Evolutionary conservation across 257 asterid species (phyloP), one percentile per base, ranked within the genome.

Genomic region (Anisodus tanguticus): DNA sequence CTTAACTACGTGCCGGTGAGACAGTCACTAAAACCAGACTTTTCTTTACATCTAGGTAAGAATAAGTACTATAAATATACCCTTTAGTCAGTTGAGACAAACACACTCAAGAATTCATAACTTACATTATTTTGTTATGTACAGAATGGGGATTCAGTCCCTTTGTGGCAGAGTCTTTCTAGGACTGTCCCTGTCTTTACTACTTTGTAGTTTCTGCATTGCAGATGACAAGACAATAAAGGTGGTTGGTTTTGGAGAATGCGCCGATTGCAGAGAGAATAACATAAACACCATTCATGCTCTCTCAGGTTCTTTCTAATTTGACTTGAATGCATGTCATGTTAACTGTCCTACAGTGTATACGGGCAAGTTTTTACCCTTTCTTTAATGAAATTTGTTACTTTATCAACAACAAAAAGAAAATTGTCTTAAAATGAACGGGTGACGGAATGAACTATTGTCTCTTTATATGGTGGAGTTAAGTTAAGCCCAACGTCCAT

Each of bases 1-100:
- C 91, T 91, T 90, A 89, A 92, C 86, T 84, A 76, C 72, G 82
- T 89, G 92, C 89, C 92, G 93, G 95, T 84, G 53, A 87, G 80
- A 85, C 78, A 80, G 79, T 79, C 88, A 82, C 82, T 47, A 80
- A 69, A 6, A 77, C 17, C 22, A 53, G 13, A 0, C 26, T 13
- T 71, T 7, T 26, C 63, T 76, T 53, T 26, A 77, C 47, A 26
- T 26, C 7, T 22, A 10, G 19, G 10, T 11, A 12, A 22, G 62
- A 22, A 13, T 12, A 8, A 72, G 15, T 76, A 53, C 26, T 76
- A 77, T 77, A 77, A 77, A 77, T 77, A 77, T 77, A 77, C 49
- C 82, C 64, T 77, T 15, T 26, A 13, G 64, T 53, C 0, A 31
- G 49, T 74, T 77, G 82, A 26, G 41, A 77, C 5, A 15, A 77